Conservation (phyloP, 495 filamentous ascomycete species). For the Lasiosphaeriaceae sp. region DNA sequence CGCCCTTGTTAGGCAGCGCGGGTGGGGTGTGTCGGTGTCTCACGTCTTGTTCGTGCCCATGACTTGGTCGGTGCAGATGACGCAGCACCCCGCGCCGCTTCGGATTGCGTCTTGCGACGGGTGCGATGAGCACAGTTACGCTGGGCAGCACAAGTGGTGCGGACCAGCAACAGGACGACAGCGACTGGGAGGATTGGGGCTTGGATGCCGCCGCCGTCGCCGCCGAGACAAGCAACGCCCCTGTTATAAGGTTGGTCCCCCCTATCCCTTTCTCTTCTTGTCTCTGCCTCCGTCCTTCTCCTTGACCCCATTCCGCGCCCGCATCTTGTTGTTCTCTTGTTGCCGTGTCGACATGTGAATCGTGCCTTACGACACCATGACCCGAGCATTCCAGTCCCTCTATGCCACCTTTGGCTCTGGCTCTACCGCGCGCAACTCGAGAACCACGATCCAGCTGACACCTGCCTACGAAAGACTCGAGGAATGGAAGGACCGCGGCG, state of each 20-base stretch:
- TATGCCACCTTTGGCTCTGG: slow-evolving; percentile 17
- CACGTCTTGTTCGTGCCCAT: not conserved
- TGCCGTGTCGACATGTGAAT: not conserved
- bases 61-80: slow-evolving; percentile 14
- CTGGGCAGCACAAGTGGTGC: not conserved
- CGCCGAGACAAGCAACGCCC: not conserved
- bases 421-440: not conserved
- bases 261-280: not conserved
- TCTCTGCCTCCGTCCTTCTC: not conserved
- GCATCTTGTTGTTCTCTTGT: not conserved
- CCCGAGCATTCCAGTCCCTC: slow-evolving; percentile 5
- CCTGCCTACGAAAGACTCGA: slow-evolving; percentile 10
- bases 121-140: slow-evolving; percentile 11
- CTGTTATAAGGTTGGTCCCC: slow-evolving; percentile 12
- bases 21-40: slow-evolving; percentile 7
- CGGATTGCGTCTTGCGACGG: slow-evolving; percentile 17
- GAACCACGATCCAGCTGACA: slow-evolving; percentile 6
- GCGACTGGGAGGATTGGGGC: slow-evolving; percentile 8
- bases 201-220: not conserved
- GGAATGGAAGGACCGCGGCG: slow-evolving; percentile 19
- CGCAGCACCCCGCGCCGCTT: slow-evolving; percentile 8
- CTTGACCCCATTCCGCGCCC: not conserved
- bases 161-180: not conserved
- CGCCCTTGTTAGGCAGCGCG: not conserved
- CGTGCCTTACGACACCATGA: slow-evolving; percentile 7